Conservation (phyloP, 495 filamentous ascomycete genomes). For the Hypoxylon intermedium region DNA sequence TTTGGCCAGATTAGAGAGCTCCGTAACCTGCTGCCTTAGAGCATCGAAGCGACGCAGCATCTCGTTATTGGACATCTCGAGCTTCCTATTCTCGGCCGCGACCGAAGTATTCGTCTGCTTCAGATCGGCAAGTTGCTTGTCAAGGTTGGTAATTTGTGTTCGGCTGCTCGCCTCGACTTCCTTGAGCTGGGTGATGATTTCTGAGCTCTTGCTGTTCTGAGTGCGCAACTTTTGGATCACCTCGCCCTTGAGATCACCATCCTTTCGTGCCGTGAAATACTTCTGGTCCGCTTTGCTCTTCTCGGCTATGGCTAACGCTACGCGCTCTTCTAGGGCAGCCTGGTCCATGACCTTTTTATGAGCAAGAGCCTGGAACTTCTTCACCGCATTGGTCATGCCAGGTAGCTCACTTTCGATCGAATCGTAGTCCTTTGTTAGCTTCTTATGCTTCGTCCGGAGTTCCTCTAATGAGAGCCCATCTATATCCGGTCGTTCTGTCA, state of each 20-base stretch:
- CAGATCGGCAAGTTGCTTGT: constrained; percentile 85
- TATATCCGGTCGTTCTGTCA: constrained; percentile 57
- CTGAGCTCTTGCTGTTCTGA: constrained; percentile 88
- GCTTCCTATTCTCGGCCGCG: constrained; percentile 69
- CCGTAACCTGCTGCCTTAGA: constrained; percentile 75
- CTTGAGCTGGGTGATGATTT: constrained; percentile 91
- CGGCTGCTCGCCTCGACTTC: constrained; percentile 75
- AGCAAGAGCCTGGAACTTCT: constrained; percentile 81
- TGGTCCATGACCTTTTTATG: constrained; percentile 84
- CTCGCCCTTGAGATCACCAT: constrained; percentile 78
- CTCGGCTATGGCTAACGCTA: constrained; percentile 77
- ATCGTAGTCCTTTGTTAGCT: constrained; percentile 76
- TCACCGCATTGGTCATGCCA: constrained; percentile 85
- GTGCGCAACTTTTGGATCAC: constrained; percentile 78
- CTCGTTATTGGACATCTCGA: constrained; percentile 75
- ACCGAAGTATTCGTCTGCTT: constrained; percentile 74
- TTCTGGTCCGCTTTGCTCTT: constrained; percentile 97
- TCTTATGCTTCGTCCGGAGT: constrained; percentile 72
- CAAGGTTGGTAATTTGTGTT: constrained; percentile 75
- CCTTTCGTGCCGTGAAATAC: constrained; percentile 93
- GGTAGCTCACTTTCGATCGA: constrained; percentile 86
- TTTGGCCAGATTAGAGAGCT: constrained; percentile 73
- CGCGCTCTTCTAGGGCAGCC: constrained; percentile 75
- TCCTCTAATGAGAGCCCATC: constrained; percentile 67
- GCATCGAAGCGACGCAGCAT: constrained; percentile 70